These are phyloP conservation scores for Chamaecrista fasciculata DNA, from an alignment of 306 rosid species.

Conservation along the genomic window DNA sequence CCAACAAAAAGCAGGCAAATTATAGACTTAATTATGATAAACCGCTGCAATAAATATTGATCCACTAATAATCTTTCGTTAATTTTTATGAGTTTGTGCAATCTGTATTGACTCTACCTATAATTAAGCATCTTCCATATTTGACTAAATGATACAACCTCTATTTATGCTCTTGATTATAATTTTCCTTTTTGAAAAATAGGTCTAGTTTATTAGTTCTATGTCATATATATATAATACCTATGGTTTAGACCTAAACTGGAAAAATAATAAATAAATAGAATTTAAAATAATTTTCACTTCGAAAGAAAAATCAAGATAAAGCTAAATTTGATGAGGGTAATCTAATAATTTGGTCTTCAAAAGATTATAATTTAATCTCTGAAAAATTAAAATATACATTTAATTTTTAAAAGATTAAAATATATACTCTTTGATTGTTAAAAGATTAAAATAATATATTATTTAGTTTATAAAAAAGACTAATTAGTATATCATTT, in stretches of 20 bases:
- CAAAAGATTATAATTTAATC: too few relatives aligned
- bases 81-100: not conserved
- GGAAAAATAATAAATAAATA: not conserved
- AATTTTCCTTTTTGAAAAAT: not conserved
- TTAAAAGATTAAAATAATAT: too few relatives aligned
- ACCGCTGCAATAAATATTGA: conserved; percentile 28
- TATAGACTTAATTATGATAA: not conserved
- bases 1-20: too few relatives aligned
- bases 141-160: not conserved
- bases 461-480: too few relatives aligned
- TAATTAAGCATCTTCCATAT: not conserved
- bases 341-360: too few relatives aligned
- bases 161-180: not conserved
- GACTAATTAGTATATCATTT: too few relatives aligned
- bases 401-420: too few relatives aligned
- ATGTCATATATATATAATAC: not conserved
- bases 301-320: not conserved
- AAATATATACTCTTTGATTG: too few relatives aligned
- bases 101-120: not conserved
- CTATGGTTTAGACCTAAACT: not conserved
- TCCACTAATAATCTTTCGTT: not conserved
- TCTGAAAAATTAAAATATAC: too few relatives aligned
- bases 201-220: not conserved
- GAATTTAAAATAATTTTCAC: not conserved
- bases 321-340: not conserved